Conservation (phyloP, 1,139 yeast genomes). For the Geotrichum klebahnii region DNA sequence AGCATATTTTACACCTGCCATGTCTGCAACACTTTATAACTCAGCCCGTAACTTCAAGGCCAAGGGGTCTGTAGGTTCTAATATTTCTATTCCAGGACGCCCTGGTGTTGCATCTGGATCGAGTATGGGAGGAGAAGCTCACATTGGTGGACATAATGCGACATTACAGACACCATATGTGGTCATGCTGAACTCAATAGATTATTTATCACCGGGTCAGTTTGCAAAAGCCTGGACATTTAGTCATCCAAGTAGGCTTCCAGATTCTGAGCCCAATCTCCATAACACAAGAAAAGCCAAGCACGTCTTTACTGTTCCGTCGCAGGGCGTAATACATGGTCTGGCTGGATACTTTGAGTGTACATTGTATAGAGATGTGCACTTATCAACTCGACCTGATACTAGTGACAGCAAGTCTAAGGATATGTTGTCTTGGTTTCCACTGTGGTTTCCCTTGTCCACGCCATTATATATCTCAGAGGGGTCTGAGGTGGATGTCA, state of each 20-base stretch:
- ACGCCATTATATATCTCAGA: constrained; percentile 51
- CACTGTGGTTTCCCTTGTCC: constrained; percentile 66
- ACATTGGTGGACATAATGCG: constrained; percentile 23
- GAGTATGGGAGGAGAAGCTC: neutral
- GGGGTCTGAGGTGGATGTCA: constrained; percentile 50
- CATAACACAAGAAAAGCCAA: constrained; percentile 37
- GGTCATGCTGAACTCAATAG: constrained; percentile 52
- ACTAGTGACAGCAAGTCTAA: constrained; percentile 46
- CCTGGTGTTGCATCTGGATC: neutral
- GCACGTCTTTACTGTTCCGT: constrained; percentile 41
- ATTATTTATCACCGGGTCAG: constrained; percentile 29
- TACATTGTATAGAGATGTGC: constrained; percentile 54
- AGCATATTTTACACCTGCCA: constrained; percentile 62
- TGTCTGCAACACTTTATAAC: constrained; percentile 48
- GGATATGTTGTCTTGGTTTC: constrained; percentile 64
- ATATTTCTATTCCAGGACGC: constrained; percentile 5
- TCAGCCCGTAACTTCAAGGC: constrained; percentile 17
- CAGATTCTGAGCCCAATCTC: constrained; percentile 23
- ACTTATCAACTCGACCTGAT: constrained; percentile 54
- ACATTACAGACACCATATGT: constrained; percentile 54
- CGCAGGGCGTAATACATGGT: constrained; percentile 61
- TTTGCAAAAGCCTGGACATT: constrained; percentile 17
- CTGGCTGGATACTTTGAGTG: constrained; percentile 73
- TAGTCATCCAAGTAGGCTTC: constrained; percentile 11
- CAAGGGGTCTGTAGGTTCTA: constrained; percentile 6